Conservation (phyloP, 441 rosid genomes). For the Corymbia citriodora region DNA sequence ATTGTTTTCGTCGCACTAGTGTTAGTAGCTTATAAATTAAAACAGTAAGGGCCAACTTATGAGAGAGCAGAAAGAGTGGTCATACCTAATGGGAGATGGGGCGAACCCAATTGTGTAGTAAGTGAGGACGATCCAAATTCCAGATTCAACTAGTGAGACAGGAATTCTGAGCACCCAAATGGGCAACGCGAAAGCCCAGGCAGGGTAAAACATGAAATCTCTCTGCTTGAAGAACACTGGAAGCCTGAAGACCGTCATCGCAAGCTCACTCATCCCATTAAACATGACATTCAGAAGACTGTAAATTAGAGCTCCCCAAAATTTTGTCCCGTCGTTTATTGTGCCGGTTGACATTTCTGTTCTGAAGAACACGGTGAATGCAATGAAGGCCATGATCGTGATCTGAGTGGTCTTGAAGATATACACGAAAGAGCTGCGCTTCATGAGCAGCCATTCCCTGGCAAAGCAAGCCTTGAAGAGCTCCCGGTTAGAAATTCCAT, state of each 20-base stretch:
- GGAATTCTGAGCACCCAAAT: constrained; percentile 66
- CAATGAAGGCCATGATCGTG: constrained; percentile 43
- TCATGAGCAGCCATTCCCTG: constrained; percentile 60
- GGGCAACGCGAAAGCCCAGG: constrained; percentile 67
- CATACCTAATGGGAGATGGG: constrained; percentile 51
- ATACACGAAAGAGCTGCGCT: constrained; percentile 52
- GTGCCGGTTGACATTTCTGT: constrained; percentile 40
- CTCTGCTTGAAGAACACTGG: constrained; percentile 65
- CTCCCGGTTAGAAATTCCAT: constrained; percentile 57
- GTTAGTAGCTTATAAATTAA: neutral
- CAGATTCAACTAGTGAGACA: constrained; percentile 54
- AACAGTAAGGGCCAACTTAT: neutral
- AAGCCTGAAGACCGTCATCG: constrained; percentile 53
- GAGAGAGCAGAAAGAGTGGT: neutral
- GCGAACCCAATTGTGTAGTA: constrained; percentile 75
- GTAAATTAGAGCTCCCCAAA: constrained; percentile 58
- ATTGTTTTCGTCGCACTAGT: neutral
- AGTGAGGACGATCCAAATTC: constrained; percentile 57
- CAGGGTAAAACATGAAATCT: constrained; percentile 57
- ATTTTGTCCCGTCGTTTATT: constrained; percentile 28
- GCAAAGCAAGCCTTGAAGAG: constrained; percentile 62
- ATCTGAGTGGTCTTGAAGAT: constrained; percentile 61
- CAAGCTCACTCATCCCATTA: constrained; percentile 67
- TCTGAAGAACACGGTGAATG: constrained; percentile 51
- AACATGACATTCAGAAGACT: constrained; percentile 67